phyloP scores from a whole-genome alignment of 257 asterid species.

The Salvia miltiorrhiza region DNA sequence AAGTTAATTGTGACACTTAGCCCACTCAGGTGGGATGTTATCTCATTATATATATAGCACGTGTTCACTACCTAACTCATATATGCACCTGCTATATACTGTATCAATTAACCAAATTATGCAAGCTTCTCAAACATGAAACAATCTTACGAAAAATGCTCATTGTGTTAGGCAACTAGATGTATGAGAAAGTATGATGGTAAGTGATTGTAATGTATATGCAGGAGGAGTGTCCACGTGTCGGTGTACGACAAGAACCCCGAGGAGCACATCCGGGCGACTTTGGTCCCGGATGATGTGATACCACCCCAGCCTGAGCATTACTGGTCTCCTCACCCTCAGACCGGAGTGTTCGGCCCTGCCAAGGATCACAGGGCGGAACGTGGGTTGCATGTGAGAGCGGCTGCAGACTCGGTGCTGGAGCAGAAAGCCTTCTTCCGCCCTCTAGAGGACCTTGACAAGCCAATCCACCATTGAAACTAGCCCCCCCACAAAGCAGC shows the following conservation, averaged over 20 bases:
- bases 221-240: slow-evolving; percentile 68
- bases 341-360: slow-evolving; percentile 87
- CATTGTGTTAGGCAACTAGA: no score
- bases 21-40: slow-evolving; percentile 13
- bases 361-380: slow-evolving; percentile 38
- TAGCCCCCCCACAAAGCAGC: neutral
- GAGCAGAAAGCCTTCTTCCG: slow-evolving; percentile 89
- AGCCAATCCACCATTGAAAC: slow-evolving; percentile 44
- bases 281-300: slow-evolving; percentile 58
- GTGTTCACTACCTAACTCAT: slow-evolving; percentile 10
- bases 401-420: slow-evolving; percentile 46
- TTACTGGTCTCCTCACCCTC: slow-evolving; percentile 87
- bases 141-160: no score
- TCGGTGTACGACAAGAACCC: slow-evolving; percentile 80
- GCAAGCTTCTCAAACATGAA: neutral
- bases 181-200: neutral
- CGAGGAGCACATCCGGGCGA: slow-evolving; percentile 52
- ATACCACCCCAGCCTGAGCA: slow-evolving; percentile 41
- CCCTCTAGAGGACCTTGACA: slow-evolving; percentile 80
- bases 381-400: slow-evolving; percentile 18
- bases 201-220: neutral
- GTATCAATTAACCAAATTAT: neutral
- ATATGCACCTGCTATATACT: neutral
- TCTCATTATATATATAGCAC: neutral
- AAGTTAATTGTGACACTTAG: neutral